These are phyloP conservation scores for Dryas integrifolia DNA, from an alignment of 331 rosid species.

Conservation along the genomic window DNA sequence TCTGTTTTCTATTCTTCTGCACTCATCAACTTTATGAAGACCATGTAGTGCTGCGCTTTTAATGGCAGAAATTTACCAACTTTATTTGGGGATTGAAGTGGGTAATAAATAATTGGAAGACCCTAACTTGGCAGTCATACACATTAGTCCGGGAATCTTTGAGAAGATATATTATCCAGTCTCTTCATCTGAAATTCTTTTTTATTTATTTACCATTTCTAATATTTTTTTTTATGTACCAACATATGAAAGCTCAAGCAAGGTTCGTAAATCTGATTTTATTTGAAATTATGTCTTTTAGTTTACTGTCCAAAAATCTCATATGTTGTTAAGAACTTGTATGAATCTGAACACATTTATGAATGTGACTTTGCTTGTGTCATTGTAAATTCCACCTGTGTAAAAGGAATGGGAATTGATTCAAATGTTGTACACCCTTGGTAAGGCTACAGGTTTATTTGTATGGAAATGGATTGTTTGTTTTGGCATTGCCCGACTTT, in stretches of 20 bases:
- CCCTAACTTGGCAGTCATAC: constrained; percentile 4
- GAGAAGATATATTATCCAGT: neutral
- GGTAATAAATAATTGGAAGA: neutral
- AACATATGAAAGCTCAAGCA: neutral
- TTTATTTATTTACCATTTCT: neutral
- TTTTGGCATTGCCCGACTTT: neutral
- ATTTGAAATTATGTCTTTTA: neutral
- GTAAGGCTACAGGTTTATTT: neutral
- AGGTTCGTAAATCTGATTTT: constrained; percentile 6
- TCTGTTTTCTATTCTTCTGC: neutral
- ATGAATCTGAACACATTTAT: neutral
- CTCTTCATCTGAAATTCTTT: constrained; percentile 9
- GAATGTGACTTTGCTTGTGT: constrained; percentile 6
- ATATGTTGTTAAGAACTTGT: neutral
- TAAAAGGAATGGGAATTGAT: neutral
- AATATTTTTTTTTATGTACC: neutral
- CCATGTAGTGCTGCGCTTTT: constrained; percentile 15
- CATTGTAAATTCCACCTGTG: neutral
- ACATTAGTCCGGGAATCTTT: neutral
- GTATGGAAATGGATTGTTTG: neutral
- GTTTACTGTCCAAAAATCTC: neutral
- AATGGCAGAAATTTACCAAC: neutral
- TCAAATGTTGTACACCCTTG: neutral
- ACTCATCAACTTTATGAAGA: constrained; percentile 4
- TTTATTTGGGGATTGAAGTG: constrained; percentile 2